These are phyloP conservation scores for Russula abietina DNA, from an alignment of 768 basidiomycete genomes.

Conservation along the genomic window DNA sequence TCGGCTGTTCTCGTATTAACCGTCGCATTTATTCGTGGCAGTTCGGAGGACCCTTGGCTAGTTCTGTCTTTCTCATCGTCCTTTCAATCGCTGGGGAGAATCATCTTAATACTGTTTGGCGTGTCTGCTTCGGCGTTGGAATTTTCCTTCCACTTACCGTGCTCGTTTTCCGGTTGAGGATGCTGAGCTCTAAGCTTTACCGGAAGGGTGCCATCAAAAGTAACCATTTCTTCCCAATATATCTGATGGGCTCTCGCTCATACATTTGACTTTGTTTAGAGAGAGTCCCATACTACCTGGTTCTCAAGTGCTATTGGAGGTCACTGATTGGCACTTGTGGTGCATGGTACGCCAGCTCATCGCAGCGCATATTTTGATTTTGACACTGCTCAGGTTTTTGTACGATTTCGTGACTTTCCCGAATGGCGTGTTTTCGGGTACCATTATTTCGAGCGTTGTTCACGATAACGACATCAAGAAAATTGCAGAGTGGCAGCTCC, in stretches of 20 bases:
- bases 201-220: slow-evolving; percentile 60
- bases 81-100: slow-evolving; percentile 58
- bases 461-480: slow-evolving; percentile 47
- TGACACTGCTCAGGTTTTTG: slow-evolving; percentile 44
- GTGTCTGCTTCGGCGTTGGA: slow-evolving; percentile 60
- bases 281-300: slow-evolving; percentile 55
- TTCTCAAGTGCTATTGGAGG: slow-evolving; percentile 60
- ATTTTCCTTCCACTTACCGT: slow-evolving; percentile 59
- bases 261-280: slow-evolving; percentile 30
- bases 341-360: slow-evolving; percentile 49
- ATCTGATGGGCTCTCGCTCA: not conserved
- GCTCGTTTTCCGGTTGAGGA: slow-evolving; percentile 65
- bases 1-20: not conserved
- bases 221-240: slow-evolving; percentile 29
- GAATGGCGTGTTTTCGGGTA: slow-evolving; percentile 62
- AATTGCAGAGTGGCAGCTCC: slow-evolving; percentile 67
- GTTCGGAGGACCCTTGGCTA: slow-evolving; percentile 64
- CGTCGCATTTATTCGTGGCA: slow-evolving; percentile 25
- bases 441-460: slow-evolving; percentile 63
- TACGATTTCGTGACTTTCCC: slow-evolving; percentile 70
- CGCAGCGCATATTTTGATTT: not conserved
- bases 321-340: slow-evolving; percentile 65
- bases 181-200: slow-evolving; percentile 63
- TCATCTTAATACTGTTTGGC: slow-evolving; percentile 61
- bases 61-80: slow-evolving; percentile 61